Base-by-base conservation (phyloP, 768 basidiomycete genomes). In the Termitomyces heimii region DNA sequence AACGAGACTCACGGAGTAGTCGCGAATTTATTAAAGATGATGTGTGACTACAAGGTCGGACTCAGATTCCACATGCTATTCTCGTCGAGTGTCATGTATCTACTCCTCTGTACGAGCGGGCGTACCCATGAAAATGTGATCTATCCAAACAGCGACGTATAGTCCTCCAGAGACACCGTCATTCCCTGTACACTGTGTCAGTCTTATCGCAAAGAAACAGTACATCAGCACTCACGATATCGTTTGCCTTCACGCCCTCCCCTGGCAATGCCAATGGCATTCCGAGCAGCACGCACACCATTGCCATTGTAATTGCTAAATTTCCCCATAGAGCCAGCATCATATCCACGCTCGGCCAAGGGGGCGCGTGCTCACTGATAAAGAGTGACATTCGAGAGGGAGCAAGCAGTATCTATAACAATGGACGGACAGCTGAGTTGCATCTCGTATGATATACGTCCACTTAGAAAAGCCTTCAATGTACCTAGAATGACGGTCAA, bases 251-350 rank as follows among this genome's bases (percentile, higher is more conserved):
- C 79, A 74, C 18, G 84, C 72, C 13, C 68, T 67, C 28, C 62
- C 82, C 84, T 4, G 91, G 88, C n/a, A 87, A 66, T 1, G 68
- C 81, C 54, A 92, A 62, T 0, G 89, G 91, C 82, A 89, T 90
- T 1, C 71, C 57, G 3, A 86, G 63, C 13, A 85, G 71, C 6
- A 85, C 68, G 0, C 64, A 59, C 13, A 89, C 55, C 26, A 86
- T 68, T 1, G 70, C 60, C 12, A 75, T 26, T 31, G 83, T 59
- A 0, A 73, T 77, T 9, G 72, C 57, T 34, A 88, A 48, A 66
- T 89, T 84, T 53, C 63, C 63, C 34, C 65, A 65, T 32, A 73
- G 61, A 1, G 66, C 74, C 13, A 68, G 52, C 9, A 73, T 35
- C 6, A 67, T 65, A 12, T 64, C 20, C 3, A 68, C 56, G 0